Base-by-base conservation (phyloP, 768 basidiomycete species). In the Candolleomyces aberdarensis region DNA sequence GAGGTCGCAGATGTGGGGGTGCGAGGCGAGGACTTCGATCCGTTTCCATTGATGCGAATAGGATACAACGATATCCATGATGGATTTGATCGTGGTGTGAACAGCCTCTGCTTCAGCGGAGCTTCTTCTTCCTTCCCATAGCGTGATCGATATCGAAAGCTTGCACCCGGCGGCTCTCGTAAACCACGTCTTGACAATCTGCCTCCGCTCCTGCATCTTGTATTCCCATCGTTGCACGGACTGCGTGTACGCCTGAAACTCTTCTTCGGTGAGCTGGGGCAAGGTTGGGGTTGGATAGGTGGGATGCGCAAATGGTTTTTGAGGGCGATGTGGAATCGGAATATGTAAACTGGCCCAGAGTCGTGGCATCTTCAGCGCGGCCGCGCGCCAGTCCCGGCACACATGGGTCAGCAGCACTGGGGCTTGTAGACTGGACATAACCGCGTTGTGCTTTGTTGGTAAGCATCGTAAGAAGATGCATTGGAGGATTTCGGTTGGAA, bases 261-360 rank as follows among this genome's bases (percentile, higher is more conserved):
- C 54, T 26, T 56, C 54, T 2, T 56, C 54, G 40, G 54, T 20
- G 40, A 43, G 40, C 20, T 56, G 31, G 20, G 54, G 54, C 1
- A 20, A 19, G 20, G 41, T 26, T 41, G 54, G 54, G 54, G 54
- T 56, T 36, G 54, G 54, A 39, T 56, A 56, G 41, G 54, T 19
- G 36, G 54, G 40, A 26, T 43, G 43, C 5, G 40, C 39, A 20
- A 41, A 22, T n/a, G 54, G 54, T 39, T 56, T 40, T 19, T 19
- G 17, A 4, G 54, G 54, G 15, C 54, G 54, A 22, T 43, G 39
- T 4, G 63, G 66, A 20, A 66, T 57, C n/a, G 56, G 55, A 19
- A 67, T 57, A 40, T 67, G 66, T 48, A 67, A 57, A 29, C 63
- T 58, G 0, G 64, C 48, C 67, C 65, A 68, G 26, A 68, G 56